Conservation (phyloP, 768 basidiomycete species). For the Crucibulum laeve region DNA sequence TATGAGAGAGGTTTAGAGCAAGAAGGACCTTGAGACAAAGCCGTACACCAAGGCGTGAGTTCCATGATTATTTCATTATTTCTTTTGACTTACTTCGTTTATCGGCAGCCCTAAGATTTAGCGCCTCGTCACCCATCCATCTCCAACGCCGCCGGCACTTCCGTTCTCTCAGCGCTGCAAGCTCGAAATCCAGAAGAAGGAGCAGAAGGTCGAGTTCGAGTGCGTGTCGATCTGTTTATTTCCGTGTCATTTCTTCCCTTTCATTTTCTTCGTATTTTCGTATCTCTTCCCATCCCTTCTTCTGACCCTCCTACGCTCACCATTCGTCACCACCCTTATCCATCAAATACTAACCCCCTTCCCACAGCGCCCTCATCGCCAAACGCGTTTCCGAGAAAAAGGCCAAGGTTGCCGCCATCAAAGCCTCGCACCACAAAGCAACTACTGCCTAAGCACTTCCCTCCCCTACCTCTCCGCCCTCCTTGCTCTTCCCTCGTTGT, state of each 20-base stretch:
- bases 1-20: slow-evolving; percentile 81
- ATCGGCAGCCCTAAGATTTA: slow-evolving; percentile 85
- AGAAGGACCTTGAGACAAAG: slow-evolving; percentile 88
- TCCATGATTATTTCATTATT: not conserved
- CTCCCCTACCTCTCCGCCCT: too few species aligned
- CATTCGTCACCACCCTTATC: too few species aligned
- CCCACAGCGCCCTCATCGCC: slow-evolving; percentile 58
- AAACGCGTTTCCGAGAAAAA: slow-evolving; percentile 95
- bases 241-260: too few species aligned
- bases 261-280: too few species aligned
- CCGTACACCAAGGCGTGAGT: slow-evolving; percentile 96
- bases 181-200: slow-evolving; percentile 89
- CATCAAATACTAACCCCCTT: not conserved
- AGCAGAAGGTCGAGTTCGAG: slow-evolving; percentile 94
- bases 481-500: too few species aligned
- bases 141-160: slow-evolving; percentile 96
- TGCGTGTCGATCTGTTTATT: too few species aligned
- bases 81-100: not conserved
- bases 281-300: not conserved
- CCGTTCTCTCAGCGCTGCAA: slow-evolving; percentile 78
- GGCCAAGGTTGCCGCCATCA: slow-evolving; percentile 83
- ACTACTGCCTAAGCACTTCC: too few species aligned
- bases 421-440: slow-evolving; percentile 63
- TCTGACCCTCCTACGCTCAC: too few species aligned
- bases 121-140: slow-evolving; percentile 88